phyloP scores from a whole-genome alignment of 192 early-diverging fungal genomes.

The Gigaspora rosea region DNA sequence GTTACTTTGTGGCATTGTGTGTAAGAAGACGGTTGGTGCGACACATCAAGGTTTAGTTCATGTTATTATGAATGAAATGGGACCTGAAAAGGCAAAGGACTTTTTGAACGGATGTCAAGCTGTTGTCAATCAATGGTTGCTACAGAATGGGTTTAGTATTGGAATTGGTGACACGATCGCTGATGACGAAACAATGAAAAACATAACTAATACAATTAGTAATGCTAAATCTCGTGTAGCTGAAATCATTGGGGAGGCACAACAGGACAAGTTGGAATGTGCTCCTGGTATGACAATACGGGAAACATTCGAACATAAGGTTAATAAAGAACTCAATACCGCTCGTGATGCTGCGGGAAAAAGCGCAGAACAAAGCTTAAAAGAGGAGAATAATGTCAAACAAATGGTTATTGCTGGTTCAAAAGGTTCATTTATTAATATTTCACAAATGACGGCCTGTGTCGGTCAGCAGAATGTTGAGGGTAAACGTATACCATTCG shows the following conservation, averaged over 20 bases:
- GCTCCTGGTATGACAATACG: constrained; percentile 91
- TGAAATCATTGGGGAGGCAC: constrained; percentile 78
- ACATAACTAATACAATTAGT: constrained; percentile 75
- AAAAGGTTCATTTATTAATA: constrained; percentile 95
- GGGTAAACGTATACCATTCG: constrained; percentile 96
- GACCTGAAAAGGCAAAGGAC: constrained; percentile 78
- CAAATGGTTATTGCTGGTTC: constrained; percentile 97
- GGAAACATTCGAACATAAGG: constrained; percentile 87
- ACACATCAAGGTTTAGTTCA: constrained; percentile 88
- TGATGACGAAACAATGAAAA: constrained; percentile 76
- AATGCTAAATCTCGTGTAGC: constrained; percentile 78
- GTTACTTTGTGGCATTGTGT: constrained; percentile 90
- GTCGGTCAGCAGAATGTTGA: constrained; percentile 99
- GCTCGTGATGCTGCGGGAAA: constrained; percentile 94
- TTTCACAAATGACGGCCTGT: constrained; percentile 97
- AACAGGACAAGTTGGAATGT: constrained; percentile 78
- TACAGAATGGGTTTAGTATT: constrained; percentile 94
- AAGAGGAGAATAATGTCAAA: constrained; percentile 92
- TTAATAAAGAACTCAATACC: constrained; percentile 84
- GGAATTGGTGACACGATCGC: constrained; percentile 98
- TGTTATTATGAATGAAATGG: constrained; percentile 92
- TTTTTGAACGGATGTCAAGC: constrained; percentile 93
- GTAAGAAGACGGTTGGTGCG: constrained; percentile 92
- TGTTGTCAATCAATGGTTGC: constrained; percentile 94
- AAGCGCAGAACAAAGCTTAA: constrained; percentile 75